These are phyloP conservation scores for Daldinia eschscholtzii DNA, from an alignment of 2,329 filamentous ascomycete species.

Conservation along the genomic window DNA sequence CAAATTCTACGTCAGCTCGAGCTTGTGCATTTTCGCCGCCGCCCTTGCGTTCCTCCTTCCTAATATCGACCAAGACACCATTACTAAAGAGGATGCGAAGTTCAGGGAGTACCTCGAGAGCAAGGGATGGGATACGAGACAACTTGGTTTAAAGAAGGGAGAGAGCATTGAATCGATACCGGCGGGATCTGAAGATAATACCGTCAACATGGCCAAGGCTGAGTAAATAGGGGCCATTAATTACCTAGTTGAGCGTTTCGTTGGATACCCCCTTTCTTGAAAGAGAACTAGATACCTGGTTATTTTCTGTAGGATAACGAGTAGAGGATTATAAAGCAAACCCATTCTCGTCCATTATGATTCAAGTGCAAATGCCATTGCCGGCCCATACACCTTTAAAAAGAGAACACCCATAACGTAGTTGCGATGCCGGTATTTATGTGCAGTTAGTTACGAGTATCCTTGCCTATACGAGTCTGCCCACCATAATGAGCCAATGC, in stretches of 20 bases:
- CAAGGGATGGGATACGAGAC: conserved; percentile 80
- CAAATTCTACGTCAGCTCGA: conserved; percentile 87
- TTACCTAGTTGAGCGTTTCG: conserved; percentile 8
- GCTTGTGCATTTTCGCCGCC: conserved; percentile 81
- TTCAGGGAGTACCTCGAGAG: conserved; percentile 80
- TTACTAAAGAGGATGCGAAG: conserved; percentile 78
- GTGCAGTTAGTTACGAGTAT: no score
- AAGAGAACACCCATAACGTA: background rate
- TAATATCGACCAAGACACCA: conserved; percentile 86
- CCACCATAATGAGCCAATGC: no score
- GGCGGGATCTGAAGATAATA: conserved; percentile 31
- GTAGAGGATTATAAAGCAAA: conserved; percentile 14
- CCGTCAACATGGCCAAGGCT: conserved; percentile 18
- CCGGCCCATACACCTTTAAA: background rate
- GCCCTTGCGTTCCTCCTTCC: conserved; percentile 76
- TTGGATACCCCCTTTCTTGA: conserved; percentile 32
- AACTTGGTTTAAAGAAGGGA: conserved; percentile 61
- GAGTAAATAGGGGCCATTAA: background rate
- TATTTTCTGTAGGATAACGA: conserved; percentile 16
- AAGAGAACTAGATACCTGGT: background rate
- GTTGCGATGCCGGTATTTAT: no score
- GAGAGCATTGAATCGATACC: conserved; percentile 50
- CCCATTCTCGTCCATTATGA: background rate
- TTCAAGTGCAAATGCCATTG: background rate
- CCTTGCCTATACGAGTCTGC: no score